Percentiles rank a stretch among this genome's conserved stretches.
phyloP scores from a whole-genome alignment of 129 eudicot species.

The Solidago caesia region DNA sequence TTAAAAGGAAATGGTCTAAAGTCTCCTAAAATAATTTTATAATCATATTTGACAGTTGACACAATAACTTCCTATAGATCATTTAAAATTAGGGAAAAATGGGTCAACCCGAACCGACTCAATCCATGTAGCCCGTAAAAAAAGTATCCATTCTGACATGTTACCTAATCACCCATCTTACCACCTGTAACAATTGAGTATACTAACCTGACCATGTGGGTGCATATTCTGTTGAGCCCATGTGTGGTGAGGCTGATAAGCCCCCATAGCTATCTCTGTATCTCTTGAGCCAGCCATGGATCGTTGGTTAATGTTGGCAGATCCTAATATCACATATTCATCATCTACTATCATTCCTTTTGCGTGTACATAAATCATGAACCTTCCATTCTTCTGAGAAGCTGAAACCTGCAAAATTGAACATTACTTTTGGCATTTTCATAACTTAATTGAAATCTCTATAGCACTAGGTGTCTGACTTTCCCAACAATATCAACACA shows the following conservation, averaged over 20 bases:
- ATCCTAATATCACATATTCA: constrained; percentile 64
- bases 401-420: constrained; percentile 37
- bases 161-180: neutral
- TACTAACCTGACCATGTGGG: constrained; percentile 58
- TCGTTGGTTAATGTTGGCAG: constrained; percentile 67
- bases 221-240: constrained; percentile 46
- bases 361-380: constrained; percentile 76
- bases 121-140: neutral
- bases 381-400: constrained; percentile 45
- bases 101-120: neutral
- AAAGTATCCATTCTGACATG: too few species aligned
- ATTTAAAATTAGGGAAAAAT: neutral
- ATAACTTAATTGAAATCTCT: neutral
- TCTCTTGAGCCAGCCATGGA: constrained; percentile 68
- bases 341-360: constrained; percentile 82
- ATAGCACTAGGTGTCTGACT: neutral
- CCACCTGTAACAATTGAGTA: neutral
- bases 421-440: neutral
- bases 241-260: constrained; percentile 56
- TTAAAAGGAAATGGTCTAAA: too few species aligned
- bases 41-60: neutral
- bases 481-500: neutral
- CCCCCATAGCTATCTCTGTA: constrained; percentile 79
- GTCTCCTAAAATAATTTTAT: too few species aligned
- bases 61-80: neutral